Percentiles rank a stretch among this genome's conserved stretches.
Conservation (phyloP, 768 basidiomycete genomes). For the Suillus brevipes region DNA sequence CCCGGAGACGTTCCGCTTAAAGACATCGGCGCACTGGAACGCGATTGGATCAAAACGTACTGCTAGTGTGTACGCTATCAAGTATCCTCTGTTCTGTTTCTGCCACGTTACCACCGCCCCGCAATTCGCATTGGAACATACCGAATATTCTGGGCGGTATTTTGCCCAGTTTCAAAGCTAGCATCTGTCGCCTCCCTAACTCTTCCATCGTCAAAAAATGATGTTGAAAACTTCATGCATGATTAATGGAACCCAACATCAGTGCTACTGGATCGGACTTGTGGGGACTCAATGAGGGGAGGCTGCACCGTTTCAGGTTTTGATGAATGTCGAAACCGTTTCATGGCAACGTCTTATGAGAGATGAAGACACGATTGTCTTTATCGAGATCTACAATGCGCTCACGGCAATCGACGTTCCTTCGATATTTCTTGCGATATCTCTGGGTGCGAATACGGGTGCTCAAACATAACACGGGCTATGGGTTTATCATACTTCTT, state of each 20-base stretch:
- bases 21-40: conserved; percentile 46
- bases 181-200: conserved; percentile 14
- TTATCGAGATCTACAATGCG: neutral
- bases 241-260: conserved; percentile 44
- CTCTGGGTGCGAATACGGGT: neutral
- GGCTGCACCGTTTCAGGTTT: conserved; percentile 35
- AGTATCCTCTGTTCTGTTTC: conserved; percentile 43
- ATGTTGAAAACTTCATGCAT: conserved; percentile 34
- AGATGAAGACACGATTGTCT: neutral
- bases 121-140: conserved; percentile 52
- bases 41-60: conserved; percentile 32
- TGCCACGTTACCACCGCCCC: conserved; percentile 47
- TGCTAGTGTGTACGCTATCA: conserved; percentile 41
- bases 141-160: conserved; percentile 49
- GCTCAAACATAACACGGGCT: neutral
- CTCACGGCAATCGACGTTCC: neutral
- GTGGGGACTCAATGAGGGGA: conserved; percentile 46
- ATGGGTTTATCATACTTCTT: neutral
- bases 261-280: conserved; percentile 41
- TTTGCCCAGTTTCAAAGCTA: conserved; percentile 41
- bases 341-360: conserved; percentile 1
- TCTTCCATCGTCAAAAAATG: conserved; percentile 32
- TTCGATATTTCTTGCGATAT: neutral
- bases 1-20: conserved; percentile 41
- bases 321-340: conserved; percentile 31